Base-by-base conservation (phyloP, 129 eudicot species). In the Helichrysum umbraculigerum region DNA sequence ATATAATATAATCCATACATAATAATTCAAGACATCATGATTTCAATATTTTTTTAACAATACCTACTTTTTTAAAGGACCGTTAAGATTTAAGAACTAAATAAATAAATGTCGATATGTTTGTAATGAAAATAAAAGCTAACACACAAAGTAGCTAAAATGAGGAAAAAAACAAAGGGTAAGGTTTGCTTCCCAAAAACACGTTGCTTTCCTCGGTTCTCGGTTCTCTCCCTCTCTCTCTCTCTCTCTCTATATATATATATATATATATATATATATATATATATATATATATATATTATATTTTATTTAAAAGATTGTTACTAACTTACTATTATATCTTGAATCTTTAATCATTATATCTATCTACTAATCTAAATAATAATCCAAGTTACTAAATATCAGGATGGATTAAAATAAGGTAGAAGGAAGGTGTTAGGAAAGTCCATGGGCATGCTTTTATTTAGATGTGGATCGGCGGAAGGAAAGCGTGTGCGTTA, bases 171-270 rank as follows among this genome's bases (percentile, higher is more conserved):
- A 56, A 79, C 60, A 79, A 79, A 72, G 73, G 15, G 79, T 68
- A 63, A 72, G 83, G 76, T 79, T 79, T 72, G 73, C 66, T 79
- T 79, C 83, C 83, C 83, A 30, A 79, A 79, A 78, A 78, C 83
- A 73, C 74, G 83, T 72, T 72, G 83, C 78, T 73, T 67, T 79
- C 78, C 78, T 63, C 78, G 72, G 72, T 79, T 52, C 73, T 79
- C 41, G n/a, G n/a, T n/a, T n/a, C n/a, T n/a, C n/a, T n/a, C n/a
- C n/a, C n/a, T n/a, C n/a, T n/a, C n/a, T n/a, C n/a, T n/a, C n/a
- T n/a, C n/a, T n/a, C n/a, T n/a, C n/a, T n/a, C n/a, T n/a, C n/a
- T n/a, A n/a, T n/a, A n/a, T n/a, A n/a, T n/a, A n/a, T n/a, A n/a
- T n/a, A n/a, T n/a, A n/a, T n/a, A n/a, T n/a, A n/a, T n/a, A n/a